These are phyloP conservation scores for Podospora australis DNA, from an alignment of 495 filamentous ascomycete genomes.

Conservation along the genomic window DNA sequence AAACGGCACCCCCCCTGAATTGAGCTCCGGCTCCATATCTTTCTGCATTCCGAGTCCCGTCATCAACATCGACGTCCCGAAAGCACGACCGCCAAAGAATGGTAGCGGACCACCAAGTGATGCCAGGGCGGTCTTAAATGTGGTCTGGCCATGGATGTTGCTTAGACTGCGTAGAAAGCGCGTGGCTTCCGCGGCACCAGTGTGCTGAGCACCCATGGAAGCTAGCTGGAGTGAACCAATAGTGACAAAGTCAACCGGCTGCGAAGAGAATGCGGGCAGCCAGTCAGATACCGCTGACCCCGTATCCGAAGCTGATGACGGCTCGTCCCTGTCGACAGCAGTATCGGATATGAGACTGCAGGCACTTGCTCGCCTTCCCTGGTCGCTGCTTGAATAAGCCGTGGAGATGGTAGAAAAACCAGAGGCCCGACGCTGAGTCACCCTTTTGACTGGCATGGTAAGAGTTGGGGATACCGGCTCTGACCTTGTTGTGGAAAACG, in stretches of 20 bases:
- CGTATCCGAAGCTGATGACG: slow-evolving; percentile 1
- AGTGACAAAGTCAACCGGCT: slow-evolving; percentile 22
- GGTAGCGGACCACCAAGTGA: slow-evolving; percentile 4
- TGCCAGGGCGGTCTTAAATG: neutral
- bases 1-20: neutral
- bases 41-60: slow-evolving; percentile 10
- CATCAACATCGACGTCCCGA: slow-evolving; percentile 1
- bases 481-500: neutral
- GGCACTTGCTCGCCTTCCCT: neutral
- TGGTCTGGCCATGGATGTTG: neutral
- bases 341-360: slow-evolving; percentile 6
- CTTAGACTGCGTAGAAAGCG: slow-evolving; percentile 14
- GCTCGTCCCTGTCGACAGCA: slow-evolving; percentile 6
- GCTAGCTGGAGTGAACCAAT: slow-evolving; percentile 23
- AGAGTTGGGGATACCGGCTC: slow-evolving; percentile 10
- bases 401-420: slow-evolving; percentile 5
- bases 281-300: slow-evolving; percentile 6
- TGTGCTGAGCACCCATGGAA: slow-evolving; percentile 20
- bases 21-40: neutral
- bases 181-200: slow-evolving; percentile 14
- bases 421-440: slow-evolving; percentile 6
- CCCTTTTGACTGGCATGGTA: slow-evolving; percentile 3
- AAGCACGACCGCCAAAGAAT: slow-evolving; percentile 5
- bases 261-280: slow-evolving; percentile 17
- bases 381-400: neutral